Evolutionary conservation across 768 basidiomycete genomes (phyloP), one percentile per base, ranked within the genome.

Genomic region (Collybiopsis luxurians): DNA sequence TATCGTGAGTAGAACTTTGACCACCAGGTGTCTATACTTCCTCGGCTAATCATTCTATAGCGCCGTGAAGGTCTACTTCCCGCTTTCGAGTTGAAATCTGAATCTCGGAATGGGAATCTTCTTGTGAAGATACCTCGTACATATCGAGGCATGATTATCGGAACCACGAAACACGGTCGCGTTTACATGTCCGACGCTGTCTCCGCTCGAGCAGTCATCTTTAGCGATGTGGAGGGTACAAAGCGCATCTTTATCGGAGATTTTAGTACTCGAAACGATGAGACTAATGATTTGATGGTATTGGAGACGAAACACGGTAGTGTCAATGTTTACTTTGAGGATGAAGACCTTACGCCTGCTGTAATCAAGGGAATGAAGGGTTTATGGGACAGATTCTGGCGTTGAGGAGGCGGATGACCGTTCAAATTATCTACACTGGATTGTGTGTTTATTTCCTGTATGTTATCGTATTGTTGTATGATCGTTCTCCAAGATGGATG

Each of bases 191-290:
- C 76, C 2, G 60, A 67, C 2, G 64, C 63, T 27, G 52, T 73
- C 6, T 53, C 63, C 30, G 53, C 54, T 7, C 58, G 65, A 23
- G 44, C 71, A 26, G 69, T 66, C 4, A 64, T 62, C 2, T 71
- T 77, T 56, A 71, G 71, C 23, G 72, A 73, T 24, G 58, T 70
- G 1, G 56, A 71, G 7, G 56, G 61, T 15, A 66, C 63, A 10
- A 66, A 65, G 30, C 65, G 64, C 24, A 71, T 69, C 53, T 77
- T 77, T 54, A 60, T 79, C 30, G 78, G 78, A 0, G 69, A 73
- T 38, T 67, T 66, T 31, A 59, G 64, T 24, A 39, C 59, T 9
- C 51, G 60, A 0, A 62, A 61, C 2, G 60, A 65, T 46, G 75
- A 73, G 73, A 40, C 55, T 15, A 74, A 73, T 2, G 77, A 79